Conservation (phyloP, 805 yeast genomes). For the Candida xiaguanensis region DNA sequence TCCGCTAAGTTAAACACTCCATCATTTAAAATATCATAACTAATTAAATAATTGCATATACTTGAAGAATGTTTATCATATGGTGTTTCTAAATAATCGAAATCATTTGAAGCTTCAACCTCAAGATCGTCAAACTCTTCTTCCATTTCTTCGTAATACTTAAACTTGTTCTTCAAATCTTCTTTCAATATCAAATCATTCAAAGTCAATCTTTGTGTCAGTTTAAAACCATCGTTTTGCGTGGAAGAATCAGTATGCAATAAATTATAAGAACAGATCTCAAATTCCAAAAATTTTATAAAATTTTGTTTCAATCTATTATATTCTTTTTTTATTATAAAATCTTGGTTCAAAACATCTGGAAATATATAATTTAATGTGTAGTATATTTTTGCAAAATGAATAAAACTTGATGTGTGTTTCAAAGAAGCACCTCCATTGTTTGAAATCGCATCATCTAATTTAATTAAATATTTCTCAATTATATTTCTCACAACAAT, state of each 20-base stretch:
- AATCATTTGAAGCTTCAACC: conserved; percentile 6
- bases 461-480: conserved; percentile 24
- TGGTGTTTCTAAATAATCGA: conserved; percentile 1
- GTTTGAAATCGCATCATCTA: conserved; percentile 24
- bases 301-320: conserved; percentile 21
- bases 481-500: conserved; percentile 28
- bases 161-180: conserved; percentile 10
- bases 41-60: conserved; percentile 27
- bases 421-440: conserved; percentile 12
- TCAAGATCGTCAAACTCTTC: conserved; percentile 8
- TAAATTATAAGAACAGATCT: conserved; percentile 21
- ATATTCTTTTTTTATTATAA: conserved; percentile 13
- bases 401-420: conserved; percentile 25
- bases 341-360: conserved; percentile 13
- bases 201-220: conserved; percentile 13
- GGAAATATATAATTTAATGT: conserved; percentile 24
- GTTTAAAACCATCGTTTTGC: conserved; percentile 16
- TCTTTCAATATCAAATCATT: conserved; percentile 9
- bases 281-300: conserved; percentile 19
- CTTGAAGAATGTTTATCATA: conserved; percentile 18
- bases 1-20: conserved; percentile 19
- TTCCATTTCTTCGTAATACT: conserved; percentile 14
- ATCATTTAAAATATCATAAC: conserved; percentile 27
- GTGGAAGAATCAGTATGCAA: conserved; percentile 8
- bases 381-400: conserved; percentile 32